Evolutionary conservation across 1,139 yeast genomes (phyloP).

Genomic region (Candida mesenterica): DNA sequence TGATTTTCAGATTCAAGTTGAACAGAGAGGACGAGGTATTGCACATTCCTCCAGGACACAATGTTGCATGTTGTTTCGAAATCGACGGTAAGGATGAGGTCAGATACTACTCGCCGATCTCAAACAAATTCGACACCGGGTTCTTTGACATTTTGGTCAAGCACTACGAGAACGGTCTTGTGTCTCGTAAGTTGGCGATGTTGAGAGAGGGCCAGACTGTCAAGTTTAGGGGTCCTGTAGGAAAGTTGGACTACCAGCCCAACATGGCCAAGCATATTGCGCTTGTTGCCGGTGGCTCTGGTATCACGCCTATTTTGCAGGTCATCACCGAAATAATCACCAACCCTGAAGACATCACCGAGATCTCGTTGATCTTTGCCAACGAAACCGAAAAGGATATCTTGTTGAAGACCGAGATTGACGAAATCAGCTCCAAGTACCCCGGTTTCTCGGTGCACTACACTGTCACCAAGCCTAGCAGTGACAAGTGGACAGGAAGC

Average conservation of each 20-base stretch:
- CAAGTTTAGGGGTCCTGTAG: conserved; percentile 76
- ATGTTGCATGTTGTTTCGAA: conserved; percentile 58
- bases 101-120: conserved; percentile 73
- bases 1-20: conserved; percentile 70
- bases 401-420: conserved; percentile 65
- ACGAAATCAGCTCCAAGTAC: conserved; percentile 60
- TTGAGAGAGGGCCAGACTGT: conserved; percentile 64
- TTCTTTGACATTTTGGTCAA: conserved; percentile 73
- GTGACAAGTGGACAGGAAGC: conserved; percentile 51
- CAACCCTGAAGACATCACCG: conserved; percentile 62
- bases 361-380: conserved; percentile 61
- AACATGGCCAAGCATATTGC: conserved; percentile 63
- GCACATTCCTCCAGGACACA: conserved; percentile 71
- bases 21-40: conserved; percentile 58
- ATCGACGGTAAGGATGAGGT: conserved; percentile 61
- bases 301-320: conserved; percentile 76
- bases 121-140: conserved; percentile 66
- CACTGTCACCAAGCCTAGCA: conserved; percentile 37
- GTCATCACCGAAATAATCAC: conserved; percentile 64
- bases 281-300: conserved; percentile 81
- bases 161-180: conserved; percentile 67
- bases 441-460: conserved; percentile 60
- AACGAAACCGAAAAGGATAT: conserved; percentile 75
- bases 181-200: conserved; percentile 62
- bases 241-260: conserved; percentile 58